Conservation (phyloP, 2,329 filamentous ascomycete genomes). For the Monosporascus ibericus region DNA sequence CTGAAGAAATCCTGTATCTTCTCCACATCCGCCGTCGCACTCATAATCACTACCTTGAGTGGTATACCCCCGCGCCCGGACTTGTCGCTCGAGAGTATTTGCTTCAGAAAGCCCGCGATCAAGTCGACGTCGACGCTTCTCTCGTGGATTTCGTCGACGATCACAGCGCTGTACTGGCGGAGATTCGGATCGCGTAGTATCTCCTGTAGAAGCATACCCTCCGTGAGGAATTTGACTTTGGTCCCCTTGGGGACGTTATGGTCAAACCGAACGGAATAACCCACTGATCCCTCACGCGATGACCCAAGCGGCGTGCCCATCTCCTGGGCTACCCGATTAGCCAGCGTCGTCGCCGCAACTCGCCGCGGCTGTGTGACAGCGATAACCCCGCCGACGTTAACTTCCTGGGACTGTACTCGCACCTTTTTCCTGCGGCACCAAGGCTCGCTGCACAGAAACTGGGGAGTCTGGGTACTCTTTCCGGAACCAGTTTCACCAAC, state of each 20-base stretch:
- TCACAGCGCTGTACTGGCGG: slow-evolving; percentile 77
- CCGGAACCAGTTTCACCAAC: slow-evolving; percentile 94
- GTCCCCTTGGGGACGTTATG: slow-evolving; percentile 76
- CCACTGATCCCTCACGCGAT: slow-evolving; percentile 52
- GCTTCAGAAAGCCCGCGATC: slow-evolving; percentile 79
- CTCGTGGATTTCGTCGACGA: slow-evolving; percentile 97
- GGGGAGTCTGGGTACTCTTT: slow-evolving; percentile 94
- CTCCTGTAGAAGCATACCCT: slow-evolving; percentile 94
- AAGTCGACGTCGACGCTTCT: slow-evolving; percentile 91
- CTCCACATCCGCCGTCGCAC: slow-evolving; percentile 87
- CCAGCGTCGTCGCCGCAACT: slow-evolving; percentile 88
- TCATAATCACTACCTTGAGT: slow-evolving; percentile 92
- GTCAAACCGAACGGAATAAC: slow-evolving; percentile 94
- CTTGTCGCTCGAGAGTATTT: slow-evolving; percentile 59
- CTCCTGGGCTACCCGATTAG: slow-evolving; percentile 80
- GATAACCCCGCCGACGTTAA: slow-evolving; percentile 68
- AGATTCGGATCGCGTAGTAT: slow-evolving; percentile 80
- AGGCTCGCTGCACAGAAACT: slow-evolving; percentile 71
- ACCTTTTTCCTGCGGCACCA: slow-evolving; percentile 67
- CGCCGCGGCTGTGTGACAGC: slow-evolving; percentile 91
- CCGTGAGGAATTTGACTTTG: slow-evolving; percentile 87
- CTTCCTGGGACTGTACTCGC: slow-evolving; percentile 38
- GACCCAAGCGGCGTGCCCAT: slow-evolving; percentile 47
- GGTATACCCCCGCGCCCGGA: slow-evolving; percentile 64
- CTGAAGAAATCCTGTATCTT: slow-evolving; percentile 70